Conservation (phyloP, 306 rosid genomes). For the Lathyrus tuberosus region DNA sequence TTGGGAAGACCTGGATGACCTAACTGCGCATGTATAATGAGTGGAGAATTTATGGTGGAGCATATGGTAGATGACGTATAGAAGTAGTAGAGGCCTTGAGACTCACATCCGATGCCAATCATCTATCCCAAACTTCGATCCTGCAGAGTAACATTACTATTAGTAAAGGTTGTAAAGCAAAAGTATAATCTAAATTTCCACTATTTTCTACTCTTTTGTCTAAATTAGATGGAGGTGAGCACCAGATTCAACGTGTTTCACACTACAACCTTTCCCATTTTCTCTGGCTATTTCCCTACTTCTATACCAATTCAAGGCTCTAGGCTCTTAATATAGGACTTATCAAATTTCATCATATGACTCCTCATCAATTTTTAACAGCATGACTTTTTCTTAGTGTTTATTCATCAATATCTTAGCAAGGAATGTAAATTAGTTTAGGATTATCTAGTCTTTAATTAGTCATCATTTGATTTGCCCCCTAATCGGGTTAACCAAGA, state of each 20-base stretch:
- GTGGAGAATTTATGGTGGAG: no score
- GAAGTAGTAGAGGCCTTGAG: no score
- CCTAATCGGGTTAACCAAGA: not conserved
- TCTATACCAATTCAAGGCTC: constrained; percentile 5
- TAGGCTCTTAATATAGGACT: not conserved
- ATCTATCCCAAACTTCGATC: no score
- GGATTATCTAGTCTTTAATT: not conserved
- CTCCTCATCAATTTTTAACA: not conserved
- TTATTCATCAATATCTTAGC: constrained; percentile 6
- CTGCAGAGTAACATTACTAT: no score
- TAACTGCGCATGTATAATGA: no score
- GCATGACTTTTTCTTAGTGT: not conserved
- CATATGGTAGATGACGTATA: no score
- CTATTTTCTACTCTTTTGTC: constrained; percentile 1
- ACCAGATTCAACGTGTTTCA: constrained; percentile 1
- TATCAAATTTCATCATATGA: constrained; percentile 8
- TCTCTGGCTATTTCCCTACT: not conserved
- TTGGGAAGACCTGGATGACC: no score
- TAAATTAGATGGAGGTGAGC: not conserved
- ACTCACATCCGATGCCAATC: no score
- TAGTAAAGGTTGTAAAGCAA: not conserved
- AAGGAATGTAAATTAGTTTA: not conserved
- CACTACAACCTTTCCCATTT: constrained; percentile 9
- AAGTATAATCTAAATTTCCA: not conserved
- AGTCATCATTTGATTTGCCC: not conserved